A percentile compares a stretch with the other conserved stretches of the same genome.
These are phyloP conservation scores for Hydnum rufescens DNA, from an alignment of 768 basidiomycete species.

Conservation along the genomic window DNA sequence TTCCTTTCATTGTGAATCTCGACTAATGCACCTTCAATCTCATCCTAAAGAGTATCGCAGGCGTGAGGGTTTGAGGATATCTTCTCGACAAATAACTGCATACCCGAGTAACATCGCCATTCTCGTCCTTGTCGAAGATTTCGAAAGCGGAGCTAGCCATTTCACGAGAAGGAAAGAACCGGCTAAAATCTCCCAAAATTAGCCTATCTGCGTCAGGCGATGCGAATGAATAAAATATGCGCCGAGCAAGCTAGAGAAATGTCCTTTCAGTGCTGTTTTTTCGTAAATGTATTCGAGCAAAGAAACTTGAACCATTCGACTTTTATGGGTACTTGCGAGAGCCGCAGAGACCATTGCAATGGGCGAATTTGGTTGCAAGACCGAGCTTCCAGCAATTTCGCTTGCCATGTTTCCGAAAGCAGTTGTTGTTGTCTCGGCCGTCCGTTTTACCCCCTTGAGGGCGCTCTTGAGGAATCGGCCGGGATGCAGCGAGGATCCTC, in stretches of 20 bases:
- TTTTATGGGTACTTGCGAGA: constrained; percentile 61
- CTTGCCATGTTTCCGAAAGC: constrained; percentile 41
- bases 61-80: not conserved
- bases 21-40: constrained; percentile 4
- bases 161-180: constrained; percentile 46
- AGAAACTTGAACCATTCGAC: constrained; percentile 47
- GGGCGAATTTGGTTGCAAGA: constrained; percentile 80
- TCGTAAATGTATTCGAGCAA: constrained; percentile 10
- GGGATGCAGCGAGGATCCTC: constrained; percentile 30
- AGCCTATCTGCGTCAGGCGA: constrained; percentile 39
- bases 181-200: constrained; percentile 44
- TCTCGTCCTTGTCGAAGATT: constrained; percentile 25
- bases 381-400: constrained; percentile 38
- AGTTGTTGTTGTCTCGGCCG: constrained; percentile 69
- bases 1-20: constrained; percentile 73
- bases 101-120: constrained; percentile 22
- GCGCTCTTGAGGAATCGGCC: constrained; percentile 47
- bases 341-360: constrained; percentile 63
- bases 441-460: constrained; percentile 45
- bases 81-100: not conserved
- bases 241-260: constrained; percentile 54
- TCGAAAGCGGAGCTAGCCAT: constrained; percentile 29
- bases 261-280: not conserved
- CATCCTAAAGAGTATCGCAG: not conserved
- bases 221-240: constrained; percentile 72